Base-by-base conservation (phyloP, 2,329 filamentous ascomycete genomes). In the Clarireedia homoeocarpa region DNA sequence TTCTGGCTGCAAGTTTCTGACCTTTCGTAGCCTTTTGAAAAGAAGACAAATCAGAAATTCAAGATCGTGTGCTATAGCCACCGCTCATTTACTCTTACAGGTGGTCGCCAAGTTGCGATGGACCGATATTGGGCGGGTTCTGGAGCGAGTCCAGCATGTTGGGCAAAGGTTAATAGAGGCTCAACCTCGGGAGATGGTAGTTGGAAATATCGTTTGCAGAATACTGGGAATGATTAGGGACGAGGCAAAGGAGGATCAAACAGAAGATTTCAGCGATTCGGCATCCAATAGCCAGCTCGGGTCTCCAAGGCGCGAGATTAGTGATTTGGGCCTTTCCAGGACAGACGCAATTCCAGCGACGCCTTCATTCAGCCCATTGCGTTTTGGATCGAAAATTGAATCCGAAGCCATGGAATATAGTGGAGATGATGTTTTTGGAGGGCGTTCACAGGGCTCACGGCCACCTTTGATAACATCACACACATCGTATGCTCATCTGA, bases 131-230 rank as follows among this genome's bases (percentile, higher is more conserved):
- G 81, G 84, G 50, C 84, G 86, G 66, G 83, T 99, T 51, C 83
- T 97, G 58, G 82, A 86, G 64, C 85, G 89, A 62, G 85, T 99
- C 59, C 85, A 88, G 62, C 80, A 84, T 58, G 84, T 92, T 24
- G 94, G 94, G 55, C 81, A 84, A 64, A 82, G 84, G 55, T 78
- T 99, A 45, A 85, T 66, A 38, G 82, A 86, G 55, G 91, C 94
- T 6, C 90, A 95, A 66, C 92, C 92, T 15, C 83, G 87, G 59
- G 94, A 97, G 74, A 85, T 96, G 64, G 89, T 91, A 5, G 90
- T 96, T 46, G 92, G 91, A 52, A 99, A 99, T 68, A 91, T 99
- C 63, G 89, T 96, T 48, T 84, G 91, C 59, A 85, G 94, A 60
- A 88, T 97, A 2, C 76, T 99, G 39, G 89, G 91, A 45, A 79